Evolutionary conservation across 345 rosid genomes (phyloP).

Genomic region (Melaleuca alternifolia): DNA sequence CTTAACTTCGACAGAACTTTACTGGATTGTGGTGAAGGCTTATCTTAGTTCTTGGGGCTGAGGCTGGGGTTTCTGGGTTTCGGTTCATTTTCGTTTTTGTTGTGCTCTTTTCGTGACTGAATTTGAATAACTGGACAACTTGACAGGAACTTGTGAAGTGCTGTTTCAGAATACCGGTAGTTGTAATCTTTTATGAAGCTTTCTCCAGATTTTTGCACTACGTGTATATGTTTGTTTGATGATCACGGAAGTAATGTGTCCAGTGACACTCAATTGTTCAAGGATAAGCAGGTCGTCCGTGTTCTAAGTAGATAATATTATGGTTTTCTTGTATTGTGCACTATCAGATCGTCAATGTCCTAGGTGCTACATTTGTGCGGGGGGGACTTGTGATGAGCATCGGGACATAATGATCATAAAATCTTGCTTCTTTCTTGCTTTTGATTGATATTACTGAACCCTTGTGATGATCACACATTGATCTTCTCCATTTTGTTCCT

Average conservation of each 20-base stretch:
- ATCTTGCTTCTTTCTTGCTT: neutral
- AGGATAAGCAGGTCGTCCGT: neutral
- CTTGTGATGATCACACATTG: neutral
- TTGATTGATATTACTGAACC: neutral
- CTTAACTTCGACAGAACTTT: slow-evolving; percentile 4
- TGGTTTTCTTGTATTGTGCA: neutral
- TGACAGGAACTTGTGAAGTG: neutral
- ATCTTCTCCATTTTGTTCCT: neutral
- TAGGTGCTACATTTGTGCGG: neutral
- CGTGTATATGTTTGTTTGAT: neutral
- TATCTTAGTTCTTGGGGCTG: neutral
- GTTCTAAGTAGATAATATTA: neutral
- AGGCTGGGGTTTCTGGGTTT: slow-evolving; percentile 5
- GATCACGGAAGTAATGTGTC: neutral
- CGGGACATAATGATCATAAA: neutral
- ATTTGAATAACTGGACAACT: neutral
- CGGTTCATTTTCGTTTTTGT: slow-evolving; percentile 2
- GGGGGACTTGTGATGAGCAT: neutral
- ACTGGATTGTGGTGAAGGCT: neutral
- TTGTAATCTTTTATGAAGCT: neutral
- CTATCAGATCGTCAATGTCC: neutral
- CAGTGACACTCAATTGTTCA: neutral
- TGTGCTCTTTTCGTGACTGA: neutral
- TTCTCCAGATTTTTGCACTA: neutral
- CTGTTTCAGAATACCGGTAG: neutral